Evolutionary conservation across 192 early-diverging fungal genomes (phyloP).

Genomic region (Chytriomyces sp.): DNA sequence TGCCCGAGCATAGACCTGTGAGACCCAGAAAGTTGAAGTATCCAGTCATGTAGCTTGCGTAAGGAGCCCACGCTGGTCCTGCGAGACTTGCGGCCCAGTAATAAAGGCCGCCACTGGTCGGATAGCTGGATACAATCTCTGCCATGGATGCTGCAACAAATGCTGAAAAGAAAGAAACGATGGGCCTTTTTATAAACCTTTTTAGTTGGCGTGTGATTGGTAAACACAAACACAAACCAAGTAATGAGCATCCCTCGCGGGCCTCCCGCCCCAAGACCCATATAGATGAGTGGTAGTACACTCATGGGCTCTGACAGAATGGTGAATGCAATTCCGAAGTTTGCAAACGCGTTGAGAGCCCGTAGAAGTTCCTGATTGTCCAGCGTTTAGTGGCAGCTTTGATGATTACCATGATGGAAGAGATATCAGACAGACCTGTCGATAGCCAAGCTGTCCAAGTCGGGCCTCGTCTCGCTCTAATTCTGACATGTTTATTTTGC

Average conservation of each 20-base stretch:
- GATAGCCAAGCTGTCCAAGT: conserved; percentile 31
- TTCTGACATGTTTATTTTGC: background rate
- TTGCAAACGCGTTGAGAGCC: conserved; percentile 32
- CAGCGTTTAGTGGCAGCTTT: background rate
- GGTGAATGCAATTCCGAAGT: conserved; percentile 39
- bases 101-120: conserved; percentile 36
- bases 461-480: conserved; percentile 10
- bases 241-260: conserved; percentile 39
- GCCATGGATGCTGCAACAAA: conserved; percentile 35
- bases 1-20: conserved; percentile 17
- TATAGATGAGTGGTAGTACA: conserved; percentile 33
- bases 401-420: too few species aligned
- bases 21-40: conserved; percentile 37
- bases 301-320: conserved; percentile 33
- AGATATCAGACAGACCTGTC: conserved; percentile 25
- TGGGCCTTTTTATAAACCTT: conserved; percentile 24
- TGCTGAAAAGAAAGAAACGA: conserved; percentile 25
- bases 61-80: conserved; percentile 36
- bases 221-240: conserved; percentile 10
- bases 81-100: conserved; percentile 33
- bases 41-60: conserved; percentile 36
- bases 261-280: conserved; percentile 30
- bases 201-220: too few species aligned
- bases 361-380: conserved; percentile 25
- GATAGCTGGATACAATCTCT: conserved; percentile 39